phyloP scores from a whole-genome alignment of 805 yeast genomes.

The Metschnikowia koreensis region DNA sequence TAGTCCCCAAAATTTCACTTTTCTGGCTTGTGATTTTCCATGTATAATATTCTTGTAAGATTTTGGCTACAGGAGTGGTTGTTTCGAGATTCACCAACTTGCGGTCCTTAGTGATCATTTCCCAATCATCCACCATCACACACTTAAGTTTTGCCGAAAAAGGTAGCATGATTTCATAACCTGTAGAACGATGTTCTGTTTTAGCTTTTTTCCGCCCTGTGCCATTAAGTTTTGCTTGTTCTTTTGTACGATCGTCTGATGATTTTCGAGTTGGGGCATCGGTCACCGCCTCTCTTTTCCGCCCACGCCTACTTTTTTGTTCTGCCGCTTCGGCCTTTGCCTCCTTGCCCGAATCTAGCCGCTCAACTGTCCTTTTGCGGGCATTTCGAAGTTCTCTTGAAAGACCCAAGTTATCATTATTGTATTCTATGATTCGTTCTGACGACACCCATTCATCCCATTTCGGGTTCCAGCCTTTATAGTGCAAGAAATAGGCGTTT shows the following conservation, averaged over 20 bases:
- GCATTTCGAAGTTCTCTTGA: constrained; percentile 21
- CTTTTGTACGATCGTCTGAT: constrained; percentile 2
- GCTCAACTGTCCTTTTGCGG: constrained; percentile 18
- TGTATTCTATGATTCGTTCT: constrained; percentile 65
- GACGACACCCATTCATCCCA: constrained; percentile 96
- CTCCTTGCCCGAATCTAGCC: constrained; percentile 16
- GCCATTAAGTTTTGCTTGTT: constrained; percentile 1
- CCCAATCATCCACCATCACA: constrained; percentile 90
- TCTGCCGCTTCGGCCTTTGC: constrained; percentile 12
- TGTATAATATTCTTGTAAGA: constrained; percentile 52
- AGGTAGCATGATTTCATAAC: constrained; percentile 48
- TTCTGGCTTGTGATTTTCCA: constrained; percentile 19
- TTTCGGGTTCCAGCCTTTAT: constrained; percentile 91
- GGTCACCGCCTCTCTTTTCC: constrained; percentile 10
- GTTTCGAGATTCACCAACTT: constrained; percentile 68
- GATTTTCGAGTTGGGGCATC: constrained; percentile 4
- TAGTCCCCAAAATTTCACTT: background rate
- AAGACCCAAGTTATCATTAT: constrained; percentile 61
- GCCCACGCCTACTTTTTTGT: constrained; percentile 4
- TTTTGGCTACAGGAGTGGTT: constrained; percentile 48
- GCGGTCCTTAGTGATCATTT: constrained; percentile 76
- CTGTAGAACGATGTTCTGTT: constrained; percentile 24
- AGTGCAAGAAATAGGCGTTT: constrained; percentile 71
- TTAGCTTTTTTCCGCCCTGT: constrained; percentile 11
- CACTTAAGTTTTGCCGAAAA: constrained; percentile 70